phyloP scores from a whole-genome alignment of 495 filamentous ascomycete genomes.

The Astrothelium macrocarpum region DNA sequence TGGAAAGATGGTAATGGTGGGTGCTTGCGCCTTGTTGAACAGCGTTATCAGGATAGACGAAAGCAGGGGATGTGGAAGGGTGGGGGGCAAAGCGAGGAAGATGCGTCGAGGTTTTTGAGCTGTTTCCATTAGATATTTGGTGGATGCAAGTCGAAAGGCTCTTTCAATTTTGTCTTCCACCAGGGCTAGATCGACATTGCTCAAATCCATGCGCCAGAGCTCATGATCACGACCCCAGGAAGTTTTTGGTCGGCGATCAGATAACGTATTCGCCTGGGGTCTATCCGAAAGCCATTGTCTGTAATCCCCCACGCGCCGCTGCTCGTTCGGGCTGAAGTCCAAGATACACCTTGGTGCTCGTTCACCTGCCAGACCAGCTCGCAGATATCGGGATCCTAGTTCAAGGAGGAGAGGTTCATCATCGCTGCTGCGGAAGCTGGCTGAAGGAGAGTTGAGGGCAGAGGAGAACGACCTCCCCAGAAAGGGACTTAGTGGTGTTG shows the following conservation, averaged over 20 bases:
- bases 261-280: conserved; percentile 35
- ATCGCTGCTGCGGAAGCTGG: conserved; percentile 64
- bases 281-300: conserved; percentile 49
- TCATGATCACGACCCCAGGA: conserved; percentile 65
- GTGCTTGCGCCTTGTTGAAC: conserved; percentile 69
- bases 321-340: conserved; percentile 61
- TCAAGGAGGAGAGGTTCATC: conserved; percentile 76
- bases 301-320: conserved; percentile 75
- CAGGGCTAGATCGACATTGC: conserved; percentile 61
- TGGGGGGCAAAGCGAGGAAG: conserved; percentile 61
- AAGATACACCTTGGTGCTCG: conserved; percentile 59
- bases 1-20: conserved; percentile 72
- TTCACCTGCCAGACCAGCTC: conserved; percentile 79
- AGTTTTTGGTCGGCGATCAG: conserved; percentile 26
- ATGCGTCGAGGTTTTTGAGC: conserved; percentile 66
- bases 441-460: conserved; percentile 59
- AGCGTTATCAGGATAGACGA: conserved; percentile 63
- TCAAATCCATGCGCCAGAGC: conserved; percentile 69
- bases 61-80: conserved; percentile 68
- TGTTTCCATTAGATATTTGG: conserved; percentile 62
- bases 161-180: conserved; percentile 85
- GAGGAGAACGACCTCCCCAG: conserved; percentile 44
- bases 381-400: conserved; percentile 67
- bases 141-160: conserved; percentile 72
- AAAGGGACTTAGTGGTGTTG: conserved; percentile 49